Base-by-base conservation (phyloP, 139 green algal genomes). In the Astrephomene gubernaculifera region DNA sequence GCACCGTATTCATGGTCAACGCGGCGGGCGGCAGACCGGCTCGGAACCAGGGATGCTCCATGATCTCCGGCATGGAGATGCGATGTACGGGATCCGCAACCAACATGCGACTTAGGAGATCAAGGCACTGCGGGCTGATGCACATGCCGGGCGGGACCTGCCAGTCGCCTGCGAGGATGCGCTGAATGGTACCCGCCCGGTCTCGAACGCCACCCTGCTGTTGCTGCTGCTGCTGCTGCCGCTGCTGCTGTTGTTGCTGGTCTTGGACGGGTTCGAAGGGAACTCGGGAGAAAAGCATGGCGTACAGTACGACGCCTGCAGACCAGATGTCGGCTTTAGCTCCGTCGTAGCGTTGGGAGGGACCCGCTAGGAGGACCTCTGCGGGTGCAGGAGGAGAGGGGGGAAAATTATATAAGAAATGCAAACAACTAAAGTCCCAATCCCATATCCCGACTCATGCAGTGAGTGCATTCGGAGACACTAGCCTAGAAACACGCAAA, bases 251-350 rank as follows among this genome's bases (percentile, higher is more conserved):
- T 17, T 33, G 24, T 25, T 36, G 27, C 53, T 41, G 53, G 22
- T 69, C 73, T 8, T 57, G 31, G 17, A 33, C 17, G 19, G 72
- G 41, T 41, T 84, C 78, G 12, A 84, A 84, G n/a, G 78, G 78
- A 27, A 84, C 78, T 1, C 78, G 61, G 0, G 63, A 75, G 45
- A 86, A 92, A 43, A 97, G 80, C 92, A 96, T 94, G 44, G 87
- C 90, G 87, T 94, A 97, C 57, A 97, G 92, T 63, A 97, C 93
- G 49, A 97, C 88, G 17, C 95, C 94, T 21, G 81, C 90, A 9
- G 88, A 93, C 95, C 94, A 97, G 36, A 97, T 89, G 88, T 97
- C 94, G 49, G 94, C 93, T n/a, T 79, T 76, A 53, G 86, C 74
- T n/a, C 72, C 87, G 52, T 90, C 79, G 67, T 89, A 89, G n/a